Conservation (phyloP, 2,329 filamentous ascomycete species). For the Aspergillus pseudoterreus region DNA sequence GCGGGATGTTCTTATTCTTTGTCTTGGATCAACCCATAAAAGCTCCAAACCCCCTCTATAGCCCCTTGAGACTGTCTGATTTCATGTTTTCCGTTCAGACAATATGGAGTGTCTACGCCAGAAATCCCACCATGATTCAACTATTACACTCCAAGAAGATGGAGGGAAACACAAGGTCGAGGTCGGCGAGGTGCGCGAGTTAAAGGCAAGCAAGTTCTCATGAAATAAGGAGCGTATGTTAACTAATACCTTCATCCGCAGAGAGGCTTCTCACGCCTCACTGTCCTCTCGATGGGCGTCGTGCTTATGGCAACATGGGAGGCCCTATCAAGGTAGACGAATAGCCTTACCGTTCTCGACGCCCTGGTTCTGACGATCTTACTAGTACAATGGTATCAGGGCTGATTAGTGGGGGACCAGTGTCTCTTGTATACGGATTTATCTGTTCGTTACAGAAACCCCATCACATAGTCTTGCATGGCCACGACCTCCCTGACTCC, state of each 20-base stretch:
- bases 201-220: background rate
- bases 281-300: background rate
- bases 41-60: no score
- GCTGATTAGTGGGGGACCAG: conserved; percentile 6
- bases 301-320: conserved; percentile 1
- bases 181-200: background rate
- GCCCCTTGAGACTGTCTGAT: no score
- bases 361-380: no score
- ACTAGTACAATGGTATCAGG: background rate
- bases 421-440: conserved; percentile 8
- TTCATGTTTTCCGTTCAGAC: no score
- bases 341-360: background rate
- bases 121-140: no score
- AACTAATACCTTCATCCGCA: background rate
- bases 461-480: no score
- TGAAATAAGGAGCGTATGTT: no score
- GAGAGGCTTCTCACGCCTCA: background rate
- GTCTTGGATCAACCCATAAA: no score
- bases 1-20: no score
- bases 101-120: no score
- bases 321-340: background rate
- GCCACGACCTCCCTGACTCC: no score
- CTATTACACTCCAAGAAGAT: no score
- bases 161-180: background rate
- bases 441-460: background rate